These are phyloP conservation scores for Termitomyces sp. DNA, from an alignment of 768 basidiomycete genomes.

Conservation along the genomic window DNA sequence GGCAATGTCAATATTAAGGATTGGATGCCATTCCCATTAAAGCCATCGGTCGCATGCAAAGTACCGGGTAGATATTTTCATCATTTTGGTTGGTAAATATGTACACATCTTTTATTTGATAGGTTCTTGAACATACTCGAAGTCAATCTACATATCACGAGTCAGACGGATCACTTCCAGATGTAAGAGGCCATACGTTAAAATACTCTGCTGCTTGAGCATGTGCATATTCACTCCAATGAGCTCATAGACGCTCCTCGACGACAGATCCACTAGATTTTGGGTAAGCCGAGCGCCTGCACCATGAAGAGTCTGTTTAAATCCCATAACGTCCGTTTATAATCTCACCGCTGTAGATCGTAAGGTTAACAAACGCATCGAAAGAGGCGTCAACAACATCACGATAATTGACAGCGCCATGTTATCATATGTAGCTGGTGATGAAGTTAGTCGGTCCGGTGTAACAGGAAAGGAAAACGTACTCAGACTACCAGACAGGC, in stretches of 20 bases:
- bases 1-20: no score
- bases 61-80: no score
- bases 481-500: constrained; percentile 41
- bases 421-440: constrained; percentile 47
- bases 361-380: constrained; percentile 34
- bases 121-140: constrained; percentile 55
- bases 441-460: background rate
- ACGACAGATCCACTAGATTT: constrained; percentile 48
- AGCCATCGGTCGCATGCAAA: no score
- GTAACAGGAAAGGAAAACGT: constrained; percentile 9
- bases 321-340: background rate
- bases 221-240: constrained; percentile 39
- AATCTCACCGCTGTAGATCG: constrained; percentile 37
- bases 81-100: no score
- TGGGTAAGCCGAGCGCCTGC: constrained; percentile 38
- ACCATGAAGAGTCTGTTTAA: background rate
- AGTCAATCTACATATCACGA: constrained; percentile 26
- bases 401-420: constrained; percentile 42
- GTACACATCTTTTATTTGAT: no score
- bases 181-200: constrained; percentile 23
- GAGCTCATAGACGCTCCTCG: constrained; percentile 48
- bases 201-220: constrained; percentile 55
- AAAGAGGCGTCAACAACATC: constrained; percentile 36
- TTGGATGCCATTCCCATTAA: no score
- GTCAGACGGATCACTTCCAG: background rate